Base-by-base conservation (phyloP, 441 rosid genomes). In the Melianthus villosus region DNA sequence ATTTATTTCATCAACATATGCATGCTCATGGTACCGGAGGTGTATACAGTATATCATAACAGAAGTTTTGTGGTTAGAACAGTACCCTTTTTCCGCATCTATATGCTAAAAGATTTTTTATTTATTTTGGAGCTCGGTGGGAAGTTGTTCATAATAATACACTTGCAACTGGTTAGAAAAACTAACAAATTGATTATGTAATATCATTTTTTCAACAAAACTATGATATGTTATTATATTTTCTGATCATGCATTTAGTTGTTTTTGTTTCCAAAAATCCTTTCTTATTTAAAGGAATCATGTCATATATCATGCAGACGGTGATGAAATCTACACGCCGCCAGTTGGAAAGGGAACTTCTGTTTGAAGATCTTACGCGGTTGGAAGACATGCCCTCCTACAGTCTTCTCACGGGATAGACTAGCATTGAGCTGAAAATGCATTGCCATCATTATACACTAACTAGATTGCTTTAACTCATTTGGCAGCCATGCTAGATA, bases 281-380 rank as follows among this genome's bases (percentile, higher is more conserved):
- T 14, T 16, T 41, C 3, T 16, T 11, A 16, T 3, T 25, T 10
- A 7, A 2, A 3, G 49, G 25, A 20, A 46, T 38, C 44, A n/a
- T n/a, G n/a, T n/a, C n/a, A n/a, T n/a, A n/a, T n/a, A n/a, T 9
- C 11, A 28, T 42, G 46, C 76, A 89, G 97, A 72, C 82, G 31
- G 95, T 87, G 25, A 87, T 87, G 93, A 87, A 87, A 56, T 64
- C 95, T 11, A 87, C 97, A 7, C 77, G 95, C 9, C 70, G 92
- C 34, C 87, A 79, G 53, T 48, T 89, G 39, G 97, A 89, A 59
- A 76, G 83, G 55, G 95, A 89, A 65, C 92, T 87, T 14, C 63
- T 87, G 63, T 38, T 61, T 6, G 94, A 79, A 50, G 94, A 81
- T 38, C 9, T 75, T 19, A 71, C 65, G 35, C 52, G 77, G 16